These are phyloP conservation scores for Citrus cavaleriei DNA, from an alignment of 345 rosid genomes.

Conservation along the genomic window DNA sequence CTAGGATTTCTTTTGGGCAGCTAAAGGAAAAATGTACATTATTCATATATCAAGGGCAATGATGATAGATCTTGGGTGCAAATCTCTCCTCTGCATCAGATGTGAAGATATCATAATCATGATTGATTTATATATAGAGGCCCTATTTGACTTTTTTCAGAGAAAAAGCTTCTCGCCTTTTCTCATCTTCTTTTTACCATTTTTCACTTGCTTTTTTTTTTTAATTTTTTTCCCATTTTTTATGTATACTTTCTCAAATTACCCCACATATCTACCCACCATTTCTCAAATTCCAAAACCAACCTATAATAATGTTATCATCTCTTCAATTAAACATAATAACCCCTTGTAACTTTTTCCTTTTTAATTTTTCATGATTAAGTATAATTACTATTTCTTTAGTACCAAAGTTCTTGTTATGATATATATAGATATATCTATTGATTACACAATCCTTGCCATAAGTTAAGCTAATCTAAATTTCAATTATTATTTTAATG, in stretches of 20 bases:
- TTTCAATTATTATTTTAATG: slow-evolving; percentile 10
- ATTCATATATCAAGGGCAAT: slow-evolving; percentile 43
- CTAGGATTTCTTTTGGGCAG: slow-evolving; percentile 29
- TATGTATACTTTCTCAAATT: slow-evolving; percentile 1
- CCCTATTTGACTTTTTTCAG: slow-evolving; percentile 65
- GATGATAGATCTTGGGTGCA: slow-evolving; percentile 93
- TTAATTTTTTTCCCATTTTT: neutral
- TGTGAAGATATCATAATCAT: slow-evolving; percentile 76
- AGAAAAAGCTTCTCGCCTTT: slow-evolving; percentile 56
- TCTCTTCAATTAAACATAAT: slow-evolving; percentile 33
- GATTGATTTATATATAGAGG: slow-evolving; percentile 37
- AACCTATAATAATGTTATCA: slow-evolving; percentile 40
- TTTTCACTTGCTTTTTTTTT: neutral
- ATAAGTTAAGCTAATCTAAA: neutral
- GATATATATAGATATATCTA: neutral
- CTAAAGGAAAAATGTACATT: slow-evolving; percentile 21
- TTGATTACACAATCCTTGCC: slow-evolving; percentile 2
- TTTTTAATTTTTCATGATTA: neutral
- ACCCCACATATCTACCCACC: slow-evolving; percentile 42
- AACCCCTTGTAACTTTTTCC: neutral
- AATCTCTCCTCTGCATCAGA: slow-evolving; percentile 58
- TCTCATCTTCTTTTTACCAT: slow-evolving; percentile 18
- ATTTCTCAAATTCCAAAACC: slow-evolving; percentile 57
- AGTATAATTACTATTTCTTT: neutral
- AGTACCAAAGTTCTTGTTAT: slow-evolving; percentile 4